A percentile compares a stretch with the other conserved stretches of the same genome.
These are phyloP conservation scores for Suillus hirtellus DNA, from an alignment of 768 basidiomycete genomes.

Conservation along the genomic window DNA sequence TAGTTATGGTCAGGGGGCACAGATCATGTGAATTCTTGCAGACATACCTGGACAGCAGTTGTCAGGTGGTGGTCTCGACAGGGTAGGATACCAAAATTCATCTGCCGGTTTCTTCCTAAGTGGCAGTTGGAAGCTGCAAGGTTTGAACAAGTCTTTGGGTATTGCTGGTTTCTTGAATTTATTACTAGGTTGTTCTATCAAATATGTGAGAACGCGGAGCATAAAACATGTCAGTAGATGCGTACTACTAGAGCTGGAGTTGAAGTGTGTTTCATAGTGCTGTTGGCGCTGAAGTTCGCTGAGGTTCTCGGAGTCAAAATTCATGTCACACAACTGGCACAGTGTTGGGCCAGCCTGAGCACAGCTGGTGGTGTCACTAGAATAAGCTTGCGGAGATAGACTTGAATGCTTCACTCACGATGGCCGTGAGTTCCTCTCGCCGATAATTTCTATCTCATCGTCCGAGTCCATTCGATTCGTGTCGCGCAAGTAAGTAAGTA, in stretches of 20 bases:
- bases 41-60: constrained; percentile 65
- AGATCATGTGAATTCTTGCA: too few species aligned
- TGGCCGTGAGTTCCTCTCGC: constrained; percentile 4
- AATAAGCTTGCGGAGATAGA: constrained; percentile 6
- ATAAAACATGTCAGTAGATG: background rate
- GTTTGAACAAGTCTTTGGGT: background rate
- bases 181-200: constrained; percentile 16
- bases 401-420: constrained; percentile 14
- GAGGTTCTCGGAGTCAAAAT: constrained; percentile 46
- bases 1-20: constrained; percentile 13
- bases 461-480: constrained; percentile 13
- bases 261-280: constrained; percentile 59
- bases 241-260: constrained; percentile 16
- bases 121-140: constrained; percentile 2
- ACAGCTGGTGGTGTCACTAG: constrained; percentile 13
- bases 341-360: constrained; percentile 16
- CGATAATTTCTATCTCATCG: constrained; percentile 31
- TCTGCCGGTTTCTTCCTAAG: constrained; percentile 39
- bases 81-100: constrained; percentile 64
- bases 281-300: constrained; percentile 40
- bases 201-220: background rate
- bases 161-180: constrained; percentile 21
- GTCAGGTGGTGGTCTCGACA: constrained; percentile 42
- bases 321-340: constrained; percentile 54
- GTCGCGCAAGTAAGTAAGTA: background rate